phyloP scores from a whole-genome alignment of 2,329 filamentous ascomycete genomes.

The Cladophialophora immunda region DNA sequence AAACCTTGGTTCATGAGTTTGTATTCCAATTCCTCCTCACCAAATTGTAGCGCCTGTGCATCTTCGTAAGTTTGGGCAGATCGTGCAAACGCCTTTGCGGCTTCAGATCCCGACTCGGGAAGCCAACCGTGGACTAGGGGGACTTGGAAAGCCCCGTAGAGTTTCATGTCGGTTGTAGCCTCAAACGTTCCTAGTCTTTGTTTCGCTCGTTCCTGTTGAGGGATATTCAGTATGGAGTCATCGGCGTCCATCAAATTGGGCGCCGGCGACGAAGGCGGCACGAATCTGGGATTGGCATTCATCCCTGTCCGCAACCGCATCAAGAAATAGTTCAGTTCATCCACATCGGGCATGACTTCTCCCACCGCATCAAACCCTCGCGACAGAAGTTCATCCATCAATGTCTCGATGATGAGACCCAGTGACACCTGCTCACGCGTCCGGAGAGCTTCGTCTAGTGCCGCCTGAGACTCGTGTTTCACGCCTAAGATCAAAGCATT shows the following conservation, averaged over 20 bases:
- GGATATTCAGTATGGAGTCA: slow-evolving; percentile 36
- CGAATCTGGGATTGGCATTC: slow-evolving; percentile 94
- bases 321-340: slow-evolving; percentile 86
- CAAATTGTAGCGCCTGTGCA: slow-evolving; percentile 85
- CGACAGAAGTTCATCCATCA: slow-evolving; percentile 93
- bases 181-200: slow-evolving; percentile 78
- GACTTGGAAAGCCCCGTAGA: slow-evolving; percentile 89
- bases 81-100: slow-evolving; percentile 73
- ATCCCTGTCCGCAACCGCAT: slow-evolving; percentile 92
- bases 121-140: slow-evolving; percentile 95
- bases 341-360: slow-evolving; percentile 79
- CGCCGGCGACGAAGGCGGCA: slow-evolving; percentile 64
- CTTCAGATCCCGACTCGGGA: slow-evolving; percentile 68
- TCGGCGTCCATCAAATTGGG: slow-evolving; percentile 49
- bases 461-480: slow-evolving; percentile 70
- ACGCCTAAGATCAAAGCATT: slow-evolving; percentile 90
- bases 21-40: slow-evolving; percentile 85
- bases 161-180: slow-evolving; percentile 83
- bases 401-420: slow-evolving; percentile 82
- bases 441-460: slow-evolving; percentile 78
- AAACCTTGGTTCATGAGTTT: slow-evolving; percentile 74
- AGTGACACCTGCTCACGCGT: slow-evolving; percentile 88
- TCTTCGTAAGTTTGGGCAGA: slow-evolving; percentile 89
- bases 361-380: slow-evolving; percentile 66
- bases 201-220: slow-evolving; percentile 26